A percentile compares a stretch with the other conserved stretches of the same genome.
Evolutionary conservation across 163 green algal species (phyloP).

Genomic region (Chloromonas sp.): DNA sequence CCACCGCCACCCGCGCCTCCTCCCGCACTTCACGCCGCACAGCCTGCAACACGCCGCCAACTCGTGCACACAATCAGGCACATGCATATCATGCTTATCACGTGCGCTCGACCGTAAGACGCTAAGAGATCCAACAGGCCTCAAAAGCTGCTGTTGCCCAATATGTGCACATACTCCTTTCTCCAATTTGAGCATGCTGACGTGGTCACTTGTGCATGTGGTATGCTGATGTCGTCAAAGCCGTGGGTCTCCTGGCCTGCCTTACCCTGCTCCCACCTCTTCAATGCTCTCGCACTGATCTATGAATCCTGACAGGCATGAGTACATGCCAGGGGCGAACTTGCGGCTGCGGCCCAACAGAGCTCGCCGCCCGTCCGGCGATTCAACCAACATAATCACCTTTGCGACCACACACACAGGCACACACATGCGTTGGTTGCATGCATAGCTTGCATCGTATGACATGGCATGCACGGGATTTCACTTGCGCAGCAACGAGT

Average conservation of each 20-base stretch:
- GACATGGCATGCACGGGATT: no score
- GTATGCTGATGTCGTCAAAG: no score
- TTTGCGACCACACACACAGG: constrained; percentile 4
- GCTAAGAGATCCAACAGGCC: no score
- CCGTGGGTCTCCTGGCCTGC: not conserved
- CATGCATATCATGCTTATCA: no score
- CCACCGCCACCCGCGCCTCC: constrained; percentile 63
- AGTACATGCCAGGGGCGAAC: constrained; percentile 63
- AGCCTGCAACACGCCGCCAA: constrained; percentile 34
- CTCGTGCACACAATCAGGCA: constrained; percentile 26
- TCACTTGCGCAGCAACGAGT: no score
- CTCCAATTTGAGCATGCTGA: no score
- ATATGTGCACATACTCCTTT: not conserved
- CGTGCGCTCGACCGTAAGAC: no score
- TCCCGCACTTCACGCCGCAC: constrained; percentile 70
- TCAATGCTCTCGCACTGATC: constrained; percentile 70
- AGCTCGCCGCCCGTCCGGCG: constrained; percentile 44
- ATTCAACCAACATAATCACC: constrained; percentile 66
- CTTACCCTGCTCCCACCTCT: constrained; percentile 31
- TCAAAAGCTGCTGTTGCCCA: not conserved
- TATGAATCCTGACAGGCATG: constrained; percentile 75
- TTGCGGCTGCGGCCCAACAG: constrained; percentile 63
- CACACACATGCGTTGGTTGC: no score
- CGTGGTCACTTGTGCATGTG: no score
- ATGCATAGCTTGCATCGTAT: no score